Evolutionary conservation across 2,329 filamentous ascomycete species (phyloP).

Genomic region (Chrysosporium keratinophilum): DNA sequence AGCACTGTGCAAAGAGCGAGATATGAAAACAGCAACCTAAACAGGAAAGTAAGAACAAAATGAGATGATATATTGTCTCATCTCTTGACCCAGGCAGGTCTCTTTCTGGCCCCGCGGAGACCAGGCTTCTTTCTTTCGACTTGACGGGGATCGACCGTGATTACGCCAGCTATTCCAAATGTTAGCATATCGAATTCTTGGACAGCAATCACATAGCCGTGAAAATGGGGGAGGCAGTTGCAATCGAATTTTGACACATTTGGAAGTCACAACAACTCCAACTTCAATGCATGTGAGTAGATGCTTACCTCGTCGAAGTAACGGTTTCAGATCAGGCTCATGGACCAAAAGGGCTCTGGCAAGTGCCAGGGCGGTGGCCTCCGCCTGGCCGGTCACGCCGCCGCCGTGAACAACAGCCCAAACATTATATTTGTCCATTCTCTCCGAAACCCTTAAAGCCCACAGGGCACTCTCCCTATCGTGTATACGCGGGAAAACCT

Average conservation of each 20-base stretch:
- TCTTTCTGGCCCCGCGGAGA: conserved; percentile 93
- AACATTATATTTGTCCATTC: conserved; percentile 93
- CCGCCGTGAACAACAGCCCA: conserved; percentile 79
- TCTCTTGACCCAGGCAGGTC: conserved; percentile 93
- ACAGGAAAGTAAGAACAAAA: neutral
- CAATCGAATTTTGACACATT: neutral
- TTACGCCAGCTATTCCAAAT: conserved; percentile 62
- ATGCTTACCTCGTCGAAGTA: conserved; percentile 73
- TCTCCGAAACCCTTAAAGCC: conserved; percentile 70
- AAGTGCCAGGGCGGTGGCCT: conserved; percentile 82
- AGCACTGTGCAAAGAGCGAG: neutral
- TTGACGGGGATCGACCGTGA: conserved; percentile 79
- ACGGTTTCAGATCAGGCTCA: conserved; percentile 82
- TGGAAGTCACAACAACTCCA: neutral
- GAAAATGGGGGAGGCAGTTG: conserved; percentile 16
- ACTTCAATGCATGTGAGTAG: neutral
- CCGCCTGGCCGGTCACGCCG: conserved; percentile 88
- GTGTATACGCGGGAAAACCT: conserved; percentile 77
- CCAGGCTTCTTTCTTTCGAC: conserved; percentile 99
- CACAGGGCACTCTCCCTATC: conserved; percentile 91
- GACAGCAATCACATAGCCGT: conserved; percentile 15
- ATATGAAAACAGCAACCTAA: neutral
- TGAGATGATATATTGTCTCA: conserved; percentile 25
- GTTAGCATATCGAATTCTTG: neutral
- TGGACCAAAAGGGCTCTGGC: conserved; percentile 81